phyloP scores from a whole-genome alignment of 768 basidiomycete species.

The Dentipellis fragilis region DNA sequence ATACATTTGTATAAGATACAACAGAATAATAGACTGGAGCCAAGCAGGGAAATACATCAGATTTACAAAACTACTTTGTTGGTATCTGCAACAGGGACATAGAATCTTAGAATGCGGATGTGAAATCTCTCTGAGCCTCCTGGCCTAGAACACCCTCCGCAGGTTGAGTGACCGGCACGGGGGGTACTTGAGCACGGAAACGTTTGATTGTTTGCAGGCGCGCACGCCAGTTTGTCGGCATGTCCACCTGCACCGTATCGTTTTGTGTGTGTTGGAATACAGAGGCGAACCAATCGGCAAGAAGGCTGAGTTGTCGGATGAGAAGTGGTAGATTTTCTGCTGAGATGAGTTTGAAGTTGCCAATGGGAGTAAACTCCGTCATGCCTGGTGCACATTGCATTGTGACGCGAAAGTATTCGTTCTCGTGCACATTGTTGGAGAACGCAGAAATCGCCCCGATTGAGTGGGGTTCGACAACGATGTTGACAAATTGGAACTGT shows the following conservation, averaged over 20 bases:
- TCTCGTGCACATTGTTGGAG: constrained; percentile 76
- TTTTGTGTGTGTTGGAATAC: constrained; percentile 67
- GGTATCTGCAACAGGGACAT: neutral
- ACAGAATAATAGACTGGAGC: no score
- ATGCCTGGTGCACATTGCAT: constrained; percentile 84
- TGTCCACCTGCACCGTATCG: constrained; percentile 64
- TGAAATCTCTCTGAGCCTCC: constrained; percentile 23
- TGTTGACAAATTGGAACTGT: constrained; percentile 95
- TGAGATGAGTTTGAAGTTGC: constrained; percentile 90
- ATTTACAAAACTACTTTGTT: no score
- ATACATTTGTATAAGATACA: no score
- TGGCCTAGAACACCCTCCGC: constrained; percentile 20
- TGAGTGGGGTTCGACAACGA: constrained; percentile 92
- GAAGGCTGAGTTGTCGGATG: constrained; percentile 77
- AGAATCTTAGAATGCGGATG: constrained; percentile 7
- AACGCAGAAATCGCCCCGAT: constrained; percentile 76
- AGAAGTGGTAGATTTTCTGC: constrained; percentile 80
- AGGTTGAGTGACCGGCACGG: constrained; percentile 11
- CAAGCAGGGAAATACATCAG: no score
- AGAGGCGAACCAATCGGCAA: constrained; percentile 85
- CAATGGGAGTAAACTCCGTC: constrained; percentile 89
- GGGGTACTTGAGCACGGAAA: constrained; percentile 29
- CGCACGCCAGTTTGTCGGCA: constrained; percentile 83
- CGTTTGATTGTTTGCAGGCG: constrained; percentile 73
- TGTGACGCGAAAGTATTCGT: constrained; percentile 93